Conservation (phyloP, 768 basidiomycete species). For the Trametes coccinea region DNA sequence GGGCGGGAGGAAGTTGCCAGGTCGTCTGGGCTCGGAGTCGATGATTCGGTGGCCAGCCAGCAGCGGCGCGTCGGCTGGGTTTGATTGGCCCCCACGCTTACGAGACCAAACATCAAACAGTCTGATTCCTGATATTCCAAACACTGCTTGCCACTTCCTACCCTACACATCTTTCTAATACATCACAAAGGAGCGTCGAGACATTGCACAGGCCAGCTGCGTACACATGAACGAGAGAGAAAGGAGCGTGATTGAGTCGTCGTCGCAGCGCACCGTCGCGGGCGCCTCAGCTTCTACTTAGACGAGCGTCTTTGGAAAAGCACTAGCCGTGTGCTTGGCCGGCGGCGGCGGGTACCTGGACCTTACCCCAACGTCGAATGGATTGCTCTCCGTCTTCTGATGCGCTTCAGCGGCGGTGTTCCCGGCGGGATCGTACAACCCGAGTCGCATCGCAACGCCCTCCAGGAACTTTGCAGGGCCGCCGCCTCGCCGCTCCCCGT, state of each 20-base stretch:
- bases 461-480: not conserved
- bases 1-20: constrained; percentile 11
- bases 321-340: not conserved
- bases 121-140: constrained; percentile 19
- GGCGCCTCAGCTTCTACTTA: not conserved
- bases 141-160: not conserved
- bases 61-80: constrained; percentile 22
- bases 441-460: constrained; percentile 2
- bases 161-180: constrained; percentile 4
- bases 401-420: constrained; percentile 8
- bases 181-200: constrained; percentile 11
- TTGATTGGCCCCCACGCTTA: constrained; percentile 28
- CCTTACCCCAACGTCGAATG: not conserved
- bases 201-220: constrained; percentile 5
- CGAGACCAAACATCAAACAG: constrained; percentile 21
- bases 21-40: constrained; percentile 8
- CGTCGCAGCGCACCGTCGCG: not conserved
- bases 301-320: constrained; percentile 1
- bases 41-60: not conserved
- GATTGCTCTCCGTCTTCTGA: not conserved
- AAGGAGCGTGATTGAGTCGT: not conserved
- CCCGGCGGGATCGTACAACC: constrained; percentile 3
- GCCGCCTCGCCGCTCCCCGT: not conserved
- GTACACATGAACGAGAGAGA: not conserved
- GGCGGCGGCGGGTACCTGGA: not conserved